Conservation (phyloP, 2,329 filamentous ascomycete species). For the Diaporthe sp. region DNA sequence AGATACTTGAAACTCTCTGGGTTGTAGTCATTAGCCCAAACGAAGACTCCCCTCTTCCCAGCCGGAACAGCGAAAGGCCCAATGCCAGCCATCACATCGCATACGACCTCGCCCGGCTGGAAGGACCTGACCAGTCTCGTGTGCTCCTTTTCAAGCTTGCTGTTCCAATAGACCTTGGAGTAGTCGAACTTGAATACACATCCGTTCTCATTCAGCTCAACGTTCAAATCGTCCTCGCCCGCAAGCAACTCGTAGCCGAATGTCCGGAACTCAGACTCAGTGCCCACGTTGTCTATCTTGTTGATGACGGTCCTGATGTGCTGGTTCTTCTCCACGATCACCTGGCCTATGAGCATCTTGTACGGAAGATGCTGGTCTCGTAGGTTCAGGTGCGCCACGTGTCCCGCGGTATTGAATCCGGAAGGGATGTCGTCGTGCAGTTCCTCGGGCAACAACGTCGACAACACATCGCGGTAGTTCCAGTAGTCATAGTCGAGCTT, state of each 20-base stretch:
- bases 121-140: slow-evolving; percentile 81
- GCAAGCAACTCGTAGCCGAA: slow-evolving; percentile 92
- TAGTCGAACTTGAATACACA: slow-evolving; percentile 96
- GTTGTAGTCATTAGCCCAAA: slow-evolving; percentile 98
- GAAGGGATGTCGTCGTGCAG: slow-evolving; percentile 83
- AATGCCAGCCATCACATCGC: slow-evolving; percentile 97
- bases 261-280: slow-evolving; percentile 86
- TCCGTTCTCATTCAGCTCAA: slow-evolving; percentile 82
- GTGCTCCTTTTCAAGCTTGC: slow-evolving; percentile 89
- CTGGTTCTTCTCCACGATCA: slow-evolving; percentile 91
- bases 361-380: slow-evolving; percentile 85
- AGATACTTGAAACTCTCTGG: slow-evolving; percentile 85
- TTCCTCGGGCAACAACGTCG: slow-evolving; percentile 82
- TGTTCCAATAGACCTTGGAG: slow-evolving; percentile 98
- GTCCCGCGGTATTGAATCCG: slow-evolving; percentile 89
- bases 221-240: slow-evolving; percentile 84
- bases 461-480: slow-evolving; percentile 87
- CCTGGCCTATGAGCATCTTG: slow-evolving; percentile 85
- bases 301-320: slow-evolving; percentile 91
- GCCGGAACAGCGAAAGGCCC: slow-evolving; percentile 95
- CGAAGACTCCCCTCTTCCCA: slow-evolving; percentile 89
- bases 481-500: slow-evolving; percentile 86
- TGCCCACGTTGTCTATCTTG: slow-evolving; percentile 90
- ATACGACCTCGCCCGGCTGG: slow-evolving; percentile 86
- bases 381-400: slow-evolving; percentile 94